phyloP scores from a whole-genome alignment of 1,139 yeast species.

The Blastobotrys serpentis region DNA sequence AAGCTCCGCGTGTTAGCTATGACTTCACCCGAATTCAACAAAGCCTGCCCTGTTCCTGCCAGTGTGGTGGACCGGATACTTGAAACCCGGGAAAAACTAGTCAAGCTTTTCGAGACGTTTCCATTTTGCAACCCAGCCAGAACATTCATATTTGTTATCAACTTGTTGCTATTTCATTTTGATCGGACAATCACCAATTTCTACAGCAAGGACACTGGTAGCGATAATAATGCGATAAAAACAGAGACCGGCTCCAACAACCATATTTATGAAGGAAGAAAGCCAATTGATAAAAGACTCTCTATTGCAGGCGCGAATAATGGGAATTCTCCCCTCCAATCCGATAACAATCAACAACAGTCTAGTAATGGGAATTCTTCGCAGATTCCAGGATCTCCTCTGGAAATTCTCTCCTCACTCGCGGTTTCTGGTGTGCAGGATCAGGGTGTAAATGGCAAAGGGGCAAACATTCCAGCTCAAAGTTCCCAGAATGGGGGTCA shows the following conservation, averaged over 20 bases:
- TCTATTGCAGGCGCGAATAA: constrained; percentile 1
- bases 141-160: constrained; percentile 31
- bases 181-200: constrained; percentile 30
- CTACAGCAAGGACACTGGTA: too few species aligned
- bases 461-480: constrained; percentile 3
- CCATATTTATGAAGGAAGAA: background rate
- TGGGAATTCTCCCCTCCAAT: background rate
- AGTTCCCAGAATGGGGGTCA: constrained; percentile 11
- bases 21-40: constrained; percentile 52
- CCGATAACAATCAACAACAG: background rate
- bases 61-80: constrained; percentile 48
- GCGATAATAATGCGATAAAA: background rate
- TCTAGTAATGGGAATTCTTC: constrained; percentile 7
- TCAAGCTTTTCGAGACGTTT: constrained; percentile 24
- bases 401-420: constrained; percentile 35
- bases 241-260: background rate
- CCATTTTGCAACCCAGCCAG: constrained; percentile 32
- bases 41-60: constrained; percentile 50
- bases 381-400: constrained; percentile 29
- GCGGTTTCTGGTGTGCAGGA: constrained; percentile 22
- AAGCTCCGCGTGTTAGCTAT: constrained; percentile 57
- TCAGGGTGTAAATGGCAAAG: background rate
- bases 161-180: constrained; percentile 32
- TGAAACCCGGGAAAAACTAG: constrained; percentile 41
- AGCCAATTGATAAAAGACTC: constrained; percentile 5